These are phyloP conservation scores for Camellia granthamiana DNA, from an alignment of 148 eudicot species.

Conservation along the genomic window DNA sequence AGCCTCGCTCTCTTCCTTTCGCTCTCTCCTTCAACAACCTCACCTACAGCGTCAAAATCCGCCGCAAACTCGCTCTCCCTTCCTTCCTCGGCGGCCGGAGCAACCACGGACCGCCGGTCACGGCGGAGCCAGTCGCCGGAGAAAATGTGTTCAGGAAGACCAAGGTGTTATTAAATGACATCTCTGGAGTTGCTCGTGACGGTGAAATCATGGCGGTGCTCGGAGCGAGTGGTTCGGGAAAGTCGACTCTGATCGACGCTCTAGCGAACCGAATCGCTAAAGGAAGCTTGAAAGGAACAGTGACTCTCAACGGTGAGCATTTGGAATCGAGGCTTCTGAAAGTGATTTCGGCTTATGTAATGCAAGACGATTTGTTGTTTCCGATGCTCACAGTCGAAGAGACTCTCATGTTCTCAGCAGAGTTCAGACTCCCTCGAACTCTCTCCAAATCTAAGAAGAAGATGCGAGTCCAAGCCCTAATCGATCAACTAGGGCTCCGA, in stretches of 20 bases:
- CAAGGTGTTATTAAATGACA: slow-evolving; percentile 59
- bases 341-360: slow-evolving; percentile 84
- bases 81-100: not conserved
- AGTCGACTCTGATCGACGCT: slow-evolving; percentile 85
- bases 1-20: slow-evolving; percentile 56
- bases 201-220: slow-evolving; percentile 81
- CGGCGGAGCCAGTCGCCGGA: slow-evolving; percentile 9
- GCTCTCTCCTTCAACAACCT: slow-evolving; percentile 42
- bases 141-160: slow-evolving; percentile 30
- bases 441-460: slow-evolving; percentile 68
- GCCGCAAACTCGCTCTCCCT: slow-evolving; percentile 32
- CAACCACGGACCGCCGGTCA: not conserved
- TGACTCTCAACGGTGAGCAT: slow-evolving; percentile 64
- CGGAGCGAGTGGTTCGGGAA: slow-evolving; percentile 88
- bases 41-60: slow-evolving; percentile 40
- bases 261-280: slow-evolving; percentile 78
- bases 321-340: slow-evolving; percentile 64
- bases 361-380: slow-evolving; percentile 83
- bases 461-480: slow-evolving; percentile 61
- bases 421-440: slow-evolving; percentile 66
- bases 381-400: slow-evolving; percentile 92
- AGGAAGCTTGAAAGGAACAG: slow-evolving; percentile 60
- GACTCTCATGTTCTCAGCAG: slow-evolving; percentile 81
- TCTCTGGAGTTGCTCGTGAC: slow-evolving; percentile 81
- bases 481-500: slow-evolving; percentile 77